Conservation (phyloP, 2,329 filamentous ascomycete genomes). For the Scedosporium boydii region DNA sequence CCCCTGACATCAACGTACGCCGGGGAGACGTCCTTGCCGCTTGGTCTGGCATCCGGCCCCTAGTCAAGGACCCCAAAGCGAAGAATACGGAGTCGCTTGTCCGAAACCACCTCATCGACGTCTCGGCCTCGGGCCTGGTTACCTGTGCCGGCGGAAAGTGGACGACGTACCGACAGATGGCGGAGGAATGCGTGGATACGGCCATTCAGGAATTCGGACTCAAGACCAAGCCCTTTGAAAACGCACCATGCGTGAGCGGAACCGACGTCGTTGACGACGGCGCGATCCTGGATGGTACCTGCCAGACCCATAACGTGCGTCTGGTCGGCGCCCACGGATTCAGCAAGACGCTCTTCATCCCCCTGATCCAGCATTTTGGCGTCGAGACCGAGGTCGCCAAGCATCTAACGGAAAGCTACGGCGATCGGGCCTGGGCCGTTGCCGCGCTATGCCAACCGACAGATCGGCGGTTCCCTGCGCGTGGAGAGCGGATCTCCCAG, state of each 20-base stretch:
- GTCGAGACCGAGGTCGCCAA: conserved; percentile 87
- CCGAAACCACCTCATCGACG: conserved; percentile 74
- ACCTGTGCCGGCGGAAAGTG: conserved; percentile 87
- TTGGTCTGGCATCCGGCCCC: conserved; percentile 79
- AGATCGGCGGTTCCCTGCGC: conserved; percentile 69
- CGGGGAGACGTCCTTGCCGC: conserved; percentile 81
- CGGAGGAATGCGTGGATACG: conserved; percentile 78
- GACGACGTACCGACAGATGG: conserved; percentile 92
- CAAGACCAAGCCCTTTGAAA: conserved; percentile 42
- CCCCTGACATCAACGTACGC: conserved; percentile 75
- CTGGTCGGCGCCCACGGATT: conserved; percentile 79
- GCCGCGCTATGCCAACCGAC: conserved; percentile 71
- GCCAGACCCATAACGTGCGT: conserved; percentile 75
- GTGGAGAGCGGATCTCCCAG: conserved; percentile 67
- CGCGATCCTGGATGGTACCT: conserved; percentile 53
- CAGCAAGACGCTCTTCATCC: conserved; percentile 86
- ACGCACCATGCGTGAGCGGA: conserved; percentile 59
- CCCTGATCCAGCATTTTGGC: conserved; percentile 86
- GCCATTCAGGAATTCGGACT: conserved; percentile 63
- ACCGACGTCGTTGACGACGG: conserved; percentile 62
- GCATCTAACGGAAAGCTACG: conserved; percentile 79
- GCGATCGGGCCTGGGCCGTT: conserved; percentile 87
- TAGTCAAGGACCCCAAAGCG: conserved; percentile 79
- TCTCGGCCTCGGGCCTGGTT: conserved; percentile 69
- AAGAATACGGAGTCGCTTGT: conserved; percentile 81